These are phyloP conservation scores for Phytophthora tentaculata DNA, from an alignment of 352 stramenopile genomes.

Conservation along the genomic window DNA sequence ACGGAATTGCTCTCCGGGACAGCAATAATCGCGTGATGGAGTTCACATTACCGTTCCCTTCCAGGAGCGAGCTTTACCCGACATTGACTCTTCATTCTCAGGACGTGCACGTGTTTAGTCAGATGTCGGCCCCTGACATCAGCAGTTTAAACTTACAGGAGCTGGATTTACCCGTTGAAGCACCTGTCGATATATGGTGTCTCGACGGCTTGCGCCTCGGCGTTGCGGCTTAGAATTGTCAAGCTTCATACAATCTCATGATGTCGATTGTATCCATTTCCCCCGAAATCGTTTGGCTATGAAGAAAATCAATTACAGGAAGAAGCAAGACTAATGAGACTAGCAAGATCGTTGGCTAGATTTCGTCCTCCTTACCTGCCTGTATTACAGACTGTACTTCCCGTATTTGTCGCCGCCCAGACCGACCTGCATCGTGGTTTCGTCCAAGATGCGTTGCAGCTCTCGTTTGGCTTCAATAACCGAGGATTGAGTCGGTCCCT, in stretches of 20 bases:
- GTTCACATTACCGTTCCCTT: constrained; percentile 64
- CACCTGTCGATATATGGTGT: constrained; percentile 66
- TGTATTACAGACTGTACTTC: constrained; percentile 88
- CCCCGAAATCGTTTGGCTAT: constrained; percentile 25
- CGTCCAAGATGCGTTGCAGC: constrained; percentile 88
- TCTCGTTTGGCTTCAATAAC: constrained; percentile 83
- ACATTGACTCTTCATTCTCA: constrained; percentile 88
- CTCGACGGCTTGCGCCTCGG: constrained; percentile 62
- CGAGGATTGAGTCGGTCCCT: constrained; percentile 70
- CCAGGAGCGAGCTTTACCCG: constrained; percentile 76
- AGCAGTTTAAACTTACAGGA: constrained; percentile 54
- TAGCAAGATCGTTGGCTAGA: constrained; percentile 12
- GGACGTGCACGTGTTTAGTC: constrained; percentile 75
- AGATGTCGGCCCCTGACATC: constrained; percentile 82
- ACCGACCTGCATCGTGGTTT: constrained; percentile 90
- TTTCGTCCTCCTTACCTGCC: constrained; percentile 25
- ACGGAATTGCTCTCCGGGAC: constrained; percentile 69
- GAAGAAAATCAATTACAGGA: constrained; percentile 27
- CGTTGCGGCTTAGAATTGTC: constrained; percentile 31
- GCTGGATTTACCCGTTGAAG: constrained; percentile 48
- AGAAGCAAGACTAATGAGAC: constrained; percentile 32
- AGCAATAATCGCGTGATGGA: constrained; percentile 57
- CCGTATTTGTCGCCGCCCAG: constrained; percentile 87
- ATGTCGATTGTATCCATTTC: constrained; percentile 32
- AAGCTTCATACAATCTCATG: constrained; percentile 23